Evolutionary conservation across 495 filamentous ascomycete genomes (phyloP).

Genomic region (Neurospora sp.): DNA sequence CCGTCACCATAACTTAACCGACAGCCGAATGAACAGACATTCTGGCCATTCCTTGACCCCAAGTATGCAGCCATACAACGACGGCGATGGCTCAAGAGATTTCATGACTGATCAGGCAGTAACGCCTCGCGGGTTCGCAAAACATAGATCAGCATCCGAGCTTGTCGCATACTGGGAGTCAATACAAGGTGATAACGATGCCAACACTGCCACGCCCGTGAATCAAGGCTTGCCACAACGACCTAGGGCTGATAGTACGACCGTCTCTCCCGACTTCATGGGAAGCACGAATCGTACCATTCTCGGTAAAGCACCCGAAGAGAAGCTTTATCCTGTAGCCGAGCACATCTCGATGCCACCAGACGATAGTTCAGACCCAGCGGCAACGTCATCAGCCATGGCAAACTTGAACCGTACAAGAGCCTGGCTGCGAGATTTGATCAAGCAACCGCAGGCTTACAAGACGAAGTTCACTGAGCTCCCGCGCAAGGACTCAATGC

Average conservation of each 20-base stretch:
- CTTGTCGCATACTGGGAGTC: conserved; percentile 17
- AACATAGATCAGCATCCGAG: conserved; percentile 8
- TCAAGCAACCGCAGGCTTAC: conserved; percentile 11
- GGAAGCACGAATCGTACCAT: neutral
- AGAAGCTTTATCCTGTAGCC: neutral
- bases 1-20: neutral
- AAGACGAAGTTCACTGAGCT: conserved; percentile 10
- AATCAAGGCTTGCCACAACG: neutral
- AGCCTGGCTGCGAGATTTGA: conserved; percentile 15
- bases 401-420: conserved; percentile 7
- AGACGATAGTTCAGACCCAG: neutral
- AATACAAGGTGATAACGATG: neutral
- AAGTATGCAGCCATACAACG: conserved; percentile 3
- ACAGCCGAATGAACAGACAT: neutral
- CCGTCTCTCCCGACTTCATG: neutral
- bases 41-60: neutral
- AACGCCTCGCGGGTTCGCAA: neutral
- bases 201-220: neutral
- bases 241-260: neutral
- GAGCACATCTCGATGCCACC: neutral
- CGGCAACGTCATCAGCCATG: conserved; percentile 1
- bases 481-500: conserved; percentile 1
- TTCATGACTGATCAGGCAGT: neutral
- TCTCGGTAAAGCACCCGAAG: neutral
- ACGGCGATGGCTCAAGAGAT: neutral